phyloP scores from a whole-genome alignment of 306 rosid species.

The Vigna angularis region DNA sequence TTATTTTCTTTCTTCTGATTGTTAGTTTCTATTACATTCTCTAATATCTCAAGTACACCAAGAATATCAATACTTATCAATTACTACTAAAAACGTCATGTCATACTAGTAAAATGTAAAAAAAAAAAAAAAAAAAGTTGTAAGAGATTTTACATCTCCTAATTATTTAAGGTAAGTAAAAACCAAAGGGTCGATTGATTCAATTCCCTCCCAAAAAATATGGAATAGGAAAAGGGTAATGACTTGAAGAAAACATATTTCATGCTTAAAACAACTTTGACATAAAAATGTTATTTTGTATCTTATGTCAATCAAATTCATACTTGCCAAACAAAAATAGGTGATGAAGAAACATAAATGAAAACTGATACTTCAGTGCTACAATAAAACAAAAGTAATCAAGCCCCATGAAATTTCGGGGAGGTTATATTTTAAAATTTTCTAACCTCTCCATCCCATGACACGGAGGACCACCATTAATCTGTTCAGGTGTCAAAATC shows the following conservation, averaged over 20 bases:
- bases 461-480: constrained; percentile 85
- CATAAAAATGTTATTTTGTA: background rate
- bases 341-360: constrained; percentile 3
- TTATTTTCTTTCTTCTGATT: background rate
- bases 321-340: constrained; percentile 23
- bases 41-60: background rate
- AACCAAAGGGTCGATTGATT: constrained; percentile 16
- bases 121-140: constrained; percentile 24
- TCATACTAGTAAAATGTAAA: constrained; percentile 9
- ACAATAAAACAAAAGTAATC: constrained; percentile 28
- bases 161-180: background rate
- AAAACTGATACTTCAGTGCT: constrained; percentile 13
- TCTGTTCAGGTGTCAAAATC: constrained; percentile 85
- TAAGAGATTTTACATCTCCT: background rate
- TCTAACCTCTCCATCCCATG: constrained; percentile 97
- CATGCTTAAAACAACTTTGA: constrained; percentile 28
- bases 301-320: constrained; percentile 11
- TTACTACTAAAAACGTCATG: background rate
- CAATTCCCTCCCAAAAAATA: background rate
- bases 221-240: constrained; percentile 19
- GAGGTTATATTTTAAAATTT: constrained; percentile 14
- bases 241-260: constrained; percentile 1
- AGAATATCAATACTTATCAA: background rate
- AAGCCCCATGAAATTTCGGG: constrained; percentile 8
- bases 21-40: background rate